A percentile compares a stretch with the other conserved stretches of the same genome.
These are phyloP conservation scores for Aureobasidium melanogenum DNA, from an alignment of 2,329 filamentous ascomycete genomes.

Conservation along the genomic window DNA sequence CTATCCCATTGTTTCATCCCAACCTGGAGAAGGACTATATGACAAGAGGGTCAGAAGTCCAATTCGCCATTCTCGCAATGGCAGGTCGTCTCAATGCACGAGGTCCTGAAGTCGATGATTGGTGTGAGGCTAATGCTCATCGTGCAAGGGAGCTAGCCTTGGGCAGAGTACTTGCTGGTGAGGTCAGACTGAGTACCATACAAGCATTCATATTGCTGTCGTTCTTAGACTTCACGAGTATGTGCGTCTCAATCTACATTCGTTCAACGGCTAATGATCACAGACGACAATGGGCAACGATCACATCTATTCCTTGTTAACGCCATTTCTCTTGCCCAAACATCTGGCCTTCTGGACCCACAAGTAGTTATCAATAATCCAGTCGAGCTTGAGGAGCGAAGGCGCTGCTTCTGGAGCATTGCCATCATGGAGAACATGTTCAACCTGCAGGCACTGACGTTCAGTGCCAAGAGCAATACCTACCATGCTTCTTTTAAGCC, in stretches of 20 bases:
- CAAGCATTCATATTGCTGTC: constrained; percentile 3
- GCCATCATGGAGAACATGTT: constrained; percentile 7
- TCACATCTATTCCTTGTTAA: constrained; percentile 2
- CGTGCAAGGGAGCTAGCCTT: neutral
- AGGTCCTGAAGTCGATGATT: constrained; percentile 1
- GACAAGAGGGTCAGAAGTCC: neutral
- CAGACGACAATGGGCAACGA: constrained; percentile 4
- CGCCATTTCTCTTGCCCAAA: constrained; percentile 1
- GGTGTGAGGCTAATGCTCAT: constrained; percentile 10
- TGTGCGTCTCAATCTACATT: neutral
- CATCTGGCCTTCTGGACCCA: neutral
- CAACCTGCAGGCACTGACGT: neutral
- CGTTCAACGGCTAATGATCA: neutral
- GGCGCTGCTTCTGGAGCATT: constrained; percentile 10
- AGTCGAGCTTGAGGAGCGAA: neutral
- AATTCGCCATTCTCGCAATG: constrained; percentile 6
- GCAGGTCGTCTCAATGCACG: neutral
- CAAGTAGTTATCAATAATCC: neutral
- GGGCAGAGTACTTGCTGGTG: neutral
- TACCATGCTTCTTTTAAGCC: constrained; percentile 3
- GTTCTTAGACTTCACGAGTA: constrained; percentile 10
- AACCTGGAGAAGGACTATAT: constrained; percentile 4
- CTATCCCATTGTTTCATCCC: constrained; percentile 4
- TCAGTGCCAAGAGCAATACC: neutral
- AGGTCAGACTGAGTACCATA: constrained; percentile 4